Conservation (phyloP, 2,329 filamentous ascomycete genomes). For the Cercospora zeina region DNA sequence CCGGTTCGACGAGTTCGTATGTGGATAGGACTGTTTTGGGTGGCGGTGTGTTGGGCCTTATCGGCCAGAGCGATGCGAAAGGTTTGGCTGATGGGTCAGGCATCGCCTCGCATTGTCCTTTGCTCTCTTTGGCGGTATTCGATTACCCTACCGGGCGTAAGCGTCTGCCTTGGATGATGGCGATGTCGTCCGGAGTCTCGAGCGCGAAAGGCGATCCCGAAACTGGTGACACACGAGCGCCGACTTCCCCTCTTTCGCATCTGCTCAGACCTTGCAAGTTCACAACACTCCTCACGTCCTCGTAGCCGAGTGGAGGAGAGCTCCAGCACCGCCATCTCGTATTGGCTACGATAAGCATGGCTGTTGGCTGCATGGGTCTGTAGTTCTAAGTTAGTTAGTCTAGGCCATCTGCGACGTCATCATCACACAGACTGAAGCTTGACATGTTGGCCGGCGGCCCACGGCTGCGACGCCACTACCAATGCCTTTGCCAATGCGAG, state of each 20-base stretch:
- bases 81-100: not conserved
- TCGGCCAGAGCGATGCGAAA: not conserved
- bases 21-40: conserved; percentile 15
- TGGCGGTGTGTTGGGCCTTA: not conserved
- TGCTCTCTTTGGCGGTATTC: not conserved
- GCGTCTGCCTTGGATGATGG: not conserved
- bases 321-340: not conserved
- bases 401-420: conserved; percentile 7
- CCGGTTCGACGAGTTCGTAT: conserved; percentile 22
- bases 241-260: conserved; percentile 4
- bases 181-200: not conserved
- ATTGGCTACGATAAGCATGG: conserved; percentile 8
- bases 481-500: not conserved
- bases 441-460: conserved; percentile 5
- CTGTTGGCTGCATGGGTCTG: conserved; percentile 3
- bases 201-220: conserved; percentile 2
- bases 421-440: not conserved
- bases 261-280: not conserved
- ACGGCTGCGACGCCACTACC: not conserved
- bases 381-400: too few relatives aligned
- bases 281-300: not conserved
- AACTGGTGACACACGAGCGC: not conserved
- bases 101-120: not conserved
- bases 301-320: not conserved
- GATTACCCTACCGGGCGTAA: not conserved